Base-by-base conservation (phyloP, 2,329 filamentous ascomycete species). In the Orbilia brochopaga region DNA sequence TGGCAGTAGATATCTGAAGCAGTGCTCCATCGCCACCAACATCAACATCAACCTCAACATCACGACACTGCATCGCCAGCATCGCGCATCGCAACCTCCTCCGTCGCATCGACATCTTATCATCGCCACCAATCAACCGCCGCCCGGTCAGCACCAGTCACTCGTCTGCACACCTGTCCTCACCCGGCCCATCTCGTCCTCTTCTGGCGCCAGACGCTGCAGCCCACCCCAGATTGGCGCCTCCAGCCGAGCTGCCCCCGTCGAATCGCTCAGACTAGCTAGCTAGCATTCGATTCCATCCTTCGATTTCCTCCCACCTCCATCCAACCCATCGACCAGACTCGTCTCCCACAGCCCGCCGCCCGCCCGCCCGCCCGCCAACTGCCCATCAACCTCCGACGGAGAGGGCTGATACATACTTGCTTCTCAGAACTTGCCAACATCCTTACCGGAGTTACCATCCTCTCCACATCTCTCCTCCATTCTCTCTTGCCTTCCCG, bases 221-320 rank as follows among this genome's bases (percentile, higher is more conserved):
- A 58, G n/a, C 23, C 13, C 17, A 44, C 57, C 57, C 42, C 2
- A 54, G 59, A 53, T 70, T 63, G 59, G 65, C 65, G 65, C 58
- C 65, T 70, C 65, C 59, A 70, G 54, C 65, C 64, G 64, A 69
- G 40, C 24, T 19, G 51, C 24, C 30, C n/a, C 35, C 13, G 27
- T 61, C 35, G 64, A 67, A 67, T 60, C 55, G 55, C 50, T 51
- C 50, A 55, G 44, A 57, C 57, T 42, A 6, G 10, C 40, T 44
- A 10, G 13, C 40, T 17, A 5, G 13, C 35, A 37, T 7, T 15
- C 35, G 15, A 7, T 15, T 7, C 35, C 35, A 37, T 15, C 35
- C 7, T 37, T 15, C 7, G 7, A 7, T 7, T 37, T 15, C 7
- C 40, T 44, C 5, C 15, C 40, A 44, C 40, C 40, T 15, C 17